Base-by-base conservation (phyloP, 2,329 filamentous ascomycete species). In the Myriosclerotinia curreyana region DNA sequence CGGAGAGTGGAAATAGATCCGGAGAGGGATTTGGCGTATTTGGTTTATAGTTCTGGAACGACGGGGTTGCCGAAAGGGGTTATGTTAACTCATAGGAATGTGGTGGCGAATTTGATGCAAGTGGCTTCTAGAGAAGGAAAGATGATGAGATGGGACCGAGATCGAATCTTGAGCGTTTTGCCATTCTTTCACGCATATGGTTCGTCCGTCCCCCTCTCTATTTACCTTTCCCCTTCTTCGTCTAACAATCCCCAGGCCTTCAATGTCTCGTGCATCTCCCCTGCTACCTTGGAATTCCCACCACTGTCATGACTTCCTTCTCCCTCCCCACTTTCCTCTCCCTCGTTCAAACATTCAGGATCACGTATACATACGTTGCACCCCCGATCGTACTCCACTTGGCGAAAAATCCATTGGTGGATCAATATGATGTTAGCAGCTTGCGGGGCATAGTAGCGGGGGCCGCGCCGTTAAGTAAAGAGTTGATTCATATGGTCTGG, bases 1-100 rank as follows among this genome's bases (percentile, higher is more conserved):
- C 6, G 11, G 1, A 58, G 44, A 17, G 31, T 15, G 2, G 7
- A 5, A 5, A 11, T 56, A 31, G 17, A 56, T 1, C 36, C 53
- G 5, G 44, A 25, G 20, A 60, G 20, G n/a, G 46, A 60, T 60
- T 50, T 60, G 31, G 77, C 69, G 25, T 98, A 96, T 76, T 97
- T 81, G 48, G 83, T 83, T 65, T 96, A 94, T 77, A 90, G 86
- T 67, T 88, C 83, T 20, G 88, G 91, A 3, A 96, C 92, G 0
- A 96, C 92, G 0, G 91, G 92, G 5, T 80, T 92, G 4, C 90
- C 91, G 14, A 96, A 96, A 75, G 92, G 91, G 15, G 91, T 95
- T 22, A 89, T 90, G 82, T 81, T 71, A 36, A 69, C 64, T 25
- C 70, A 72, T 50, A 17, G 62, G 22, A 72, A 72, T 59, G 51